Base-by-base conservation (phyloP, 192 early-diverging fungal genomes). In the Backusella liffmaniae region DNA sequence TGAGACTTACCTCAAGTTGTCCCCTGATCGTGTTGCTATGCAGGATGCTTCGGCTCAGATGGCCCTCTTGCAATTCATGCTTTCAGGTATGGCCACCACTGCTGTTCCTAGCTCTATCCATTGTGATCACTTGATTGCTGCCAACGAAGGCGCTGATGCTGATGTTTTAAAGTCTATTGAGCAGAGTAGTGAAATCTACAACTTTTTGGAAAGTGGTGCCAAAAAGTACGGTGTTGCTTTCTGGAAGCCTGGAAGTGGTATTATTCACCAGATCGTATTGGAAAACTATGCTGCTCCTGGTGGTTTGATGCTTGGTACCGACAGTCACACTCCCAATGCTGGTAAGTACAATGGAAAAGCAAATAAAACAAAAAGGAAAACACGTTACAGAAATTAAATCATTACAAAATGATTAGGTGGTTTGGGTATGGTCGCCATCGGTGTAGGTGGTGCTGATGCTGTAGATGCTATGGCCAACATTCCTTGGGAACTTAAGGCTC, bases 221-320 rank as follows among this genome's bases (percentile, higher is more conserved):
- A 91, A 91, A 29, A 96, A 96, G 85, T 99, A 98, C 85, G 96
- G 95, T 49, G 95, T 99, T 81, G 92, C 91, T 49, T 98, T 99
- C 85, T 99, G 97, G 97, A 89, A 88, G 77, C 97, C 97, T 0
- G 97, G 97, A 65, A 94, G 93, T 79, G 98, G 90, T 70, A 99
- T 99, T 81, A 99, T 99, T 84, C 98, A 99, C 85, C 98, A 99
- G 86, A 95, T 99, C 73, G 96, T 99, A 34, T 86, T 99, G 59
- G 98, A 99, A 78, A 99, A 99, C 86, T 99, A 99, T 86, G 98
- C 98, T 72, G 95, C 96, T 59, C 98, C 98, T 16, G 98, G 98
- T 80, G 90, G 91, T 62, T 82, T 99, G 82, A 99, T 99, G 98
- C 90, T 99, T 72, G 98, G 98, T 81, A 98, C 97, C 9, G 96